Evolutionary conservation across 2,329 filamentous ascomycete genomes (phyloP).

Genomic region (Monosporascus sp.): DNA sequence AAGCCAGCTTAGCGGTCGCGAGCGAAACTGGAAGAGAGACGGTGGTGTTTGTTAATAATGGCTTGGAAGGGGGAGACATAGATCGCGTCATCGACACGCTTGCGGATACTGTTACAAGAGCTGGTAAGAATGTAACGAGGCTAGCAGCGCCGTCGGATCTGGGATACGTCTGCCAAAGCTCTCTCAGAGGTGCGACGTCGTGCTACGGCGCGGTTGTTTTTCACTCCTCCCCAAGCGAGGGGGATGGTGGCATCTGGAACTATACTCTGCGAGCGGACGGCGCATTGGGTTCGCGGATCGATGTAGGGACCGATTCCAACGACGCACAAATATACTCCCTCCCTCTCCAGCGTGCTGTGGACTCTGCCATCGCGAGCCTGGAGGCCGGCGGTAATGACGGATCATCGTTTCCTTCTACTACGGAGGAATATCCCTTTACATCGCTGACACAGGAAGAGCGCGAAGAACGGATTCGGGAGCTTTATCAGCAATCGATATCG

Average conservation of each 20-base stretch:
- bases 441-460: slow-evolving; percentile 63
- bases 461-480: slow-evolving; percentile 55
- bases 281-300: slow-evolving; percentile 58
- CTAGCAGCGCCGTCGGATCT: slow-evolving; percentile 53
- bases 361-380: slow-evolving; percentile 60
- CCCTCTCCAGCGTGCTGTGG: slow-evolving; percentile 74
- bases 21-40: slow-evolving; percentile 54
- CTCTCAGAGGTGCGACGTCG: slow-evolving; percentile 58
- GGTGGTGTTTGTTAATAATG: slow-evolving; percentile 75
- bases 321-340: slow-evolving; percentile 72
- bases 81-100: slow-evolving; percentile 63
- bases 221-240: slow-evolving; percentile 68
- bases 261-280: slow-evolving; percentile 79
- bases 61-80: slow-evolving; percentile 63
- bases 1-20: slow-evolving; percentile 55
- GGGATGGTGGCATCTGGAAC: slow-evolving; percentile 66
- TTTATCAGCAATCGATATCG: slow-evolving; percentile 69
- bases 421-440: slow-evolving; percentile 74
- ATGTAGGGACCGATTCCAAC: slow-evolving; percentile 60
- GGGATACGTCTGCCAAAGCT: slow-evolving; percentile 56
- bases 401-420: slow-evolving; percentile 33
- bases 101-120: slow-evolving; percentile 47
- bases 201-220: slow-evolving; percentile 75
- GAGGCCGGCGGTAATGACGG: slow-evolving; percentile 34
- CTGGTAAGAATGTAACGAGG: slow-evolving; percentile 51